phyloP scores from a whole-genome alignment of 1,284 basidiomycete genomes.

The Wallemia ichthyophaga region DNA sequence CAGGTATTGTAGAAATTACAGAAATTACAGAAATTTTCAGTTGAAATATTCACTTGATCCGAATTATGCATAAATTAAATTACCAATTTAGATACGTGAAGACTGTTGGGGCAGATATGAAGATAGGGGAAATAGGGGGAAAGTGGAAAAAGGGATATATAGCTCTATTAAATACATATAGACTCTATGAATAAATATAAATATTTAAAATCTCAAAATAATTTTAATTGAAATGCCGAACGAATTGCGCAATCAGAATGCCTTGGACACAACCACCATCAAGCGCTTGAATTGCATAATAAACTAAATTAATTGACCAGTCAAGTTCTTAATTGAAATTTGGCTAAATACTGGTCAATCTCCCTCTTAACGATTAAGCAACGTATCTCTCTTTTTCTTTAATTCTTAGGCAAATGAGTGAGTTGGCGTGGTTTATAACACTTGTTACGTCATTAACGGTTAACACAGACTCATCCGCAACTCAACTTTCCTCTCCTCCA shows the following conservation, averaged over 20 bases:
- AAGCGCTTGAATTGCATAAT: not conserved
- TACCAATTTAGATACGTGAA: no score
- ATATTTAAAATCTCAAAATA: no score
- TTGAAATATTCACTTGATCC: no score
- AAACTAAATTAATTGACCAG: constrained; percentile 1
- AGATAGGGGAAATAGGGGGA: constrained; percentile 2
- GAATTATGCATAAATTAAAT: no score
- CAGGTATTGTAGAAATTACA: constrained; percentile 1
- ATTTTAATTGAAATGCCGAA: no score
- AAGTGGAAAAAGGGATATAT: no score
- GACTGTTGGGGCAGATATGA: no score
- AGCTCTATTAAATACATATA: no score
- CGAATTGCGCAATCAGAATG: constrained; percentile 1
- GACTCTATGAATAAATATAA: no score
- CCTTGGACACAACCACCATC: not conserved
- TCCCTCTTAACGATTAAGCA: constrained; percentile 5
- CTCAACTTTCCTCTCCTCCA: constrained; percentile 6
- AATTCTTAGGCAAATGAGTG: not conserved
- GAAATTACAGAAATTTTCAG: not conserved
- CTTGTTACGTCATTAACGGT: not conserved
- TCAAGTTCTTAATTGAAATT: constrained; percentile 1
- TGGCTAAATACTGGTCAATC: constrained; percentile 6
- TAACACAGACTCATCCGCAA: constrained; percentile 5
- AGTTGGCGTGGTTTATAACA: not conserved
- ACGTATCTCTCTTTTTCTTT: constrained; percentile 3